Evolutionary conservation across 2,329 filamentous ascomycete species (phyloP).

Genomic region (Arthroderma sp.): DNA sequence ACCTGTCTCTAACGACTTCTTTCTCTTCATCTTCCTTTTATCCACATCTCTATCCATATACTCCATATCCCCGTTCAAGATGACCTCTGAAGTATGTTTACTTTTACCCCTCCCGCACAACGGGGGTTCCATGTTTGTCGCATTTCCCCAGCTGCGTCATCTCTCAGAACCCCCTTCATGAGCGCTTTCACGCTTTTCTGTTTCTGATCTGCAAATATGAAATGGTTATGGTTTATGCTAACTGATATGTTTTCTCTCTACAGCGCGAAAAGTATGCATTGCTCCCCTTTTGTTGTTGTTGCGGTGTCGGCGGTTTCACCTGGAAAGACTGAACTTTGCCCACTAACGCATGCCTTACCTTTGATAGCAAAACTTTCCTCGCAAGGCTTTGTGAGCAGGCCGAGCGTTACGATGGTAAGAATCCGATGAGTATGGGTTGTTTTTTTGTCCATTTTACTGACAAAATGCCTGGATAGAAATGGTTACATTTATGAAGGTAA

Average conservation of each 20-base stretch:
- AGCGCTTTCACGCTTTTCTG: constrained; percentile 3
- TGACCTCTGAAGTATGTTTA: constrained; percentile 49
- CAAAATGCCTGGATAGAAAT: constrained; percentile 49
- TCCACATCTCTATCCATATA: constrained; percentile 3
- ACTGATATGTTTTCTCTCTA: constrained; percentile 16
- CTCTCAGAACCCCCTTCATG: constrained; percentile 7
- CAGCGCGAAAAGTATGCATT: constrained; percentile 56
- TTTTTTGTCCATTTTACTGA: constrained; percentile 14
- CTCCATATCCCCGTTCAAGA: constrained; percentile 26
- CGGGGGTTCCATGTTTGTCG: constrained; percentile 22
- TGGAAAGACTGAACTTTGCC: constrained; percentile 9
- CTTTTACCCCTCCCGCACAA: constrained; percentile 20
- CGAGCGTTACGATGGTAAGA: constrained; percentile 91
- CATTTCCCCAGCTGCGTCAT: constrained; percentile 13
- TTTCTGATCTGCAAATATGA: constrained; percentile 4
- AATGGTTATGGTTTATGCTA: constrained; percentile 5
- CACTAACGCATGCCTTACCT: background rate
- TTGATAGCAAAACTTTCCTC: constrained; percentile 91
- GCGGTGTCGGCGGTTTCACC: constrained; percentile 1
- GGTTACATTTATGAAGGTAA: constrained; percentile 96
- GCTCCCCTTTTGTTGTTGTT: constrained; percentile 15
- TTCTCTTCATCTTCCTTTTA: constrained; percentile 4
- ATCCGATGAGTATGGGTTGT: background rate
- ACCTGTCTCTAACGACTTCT: background rate
- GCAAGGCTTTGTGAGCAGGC: constrained; percentile 99